phyloP scores from a whole-genome alignment of 495 filamentous ascomycete genomes.

The Talaromyces liani region DNA sequence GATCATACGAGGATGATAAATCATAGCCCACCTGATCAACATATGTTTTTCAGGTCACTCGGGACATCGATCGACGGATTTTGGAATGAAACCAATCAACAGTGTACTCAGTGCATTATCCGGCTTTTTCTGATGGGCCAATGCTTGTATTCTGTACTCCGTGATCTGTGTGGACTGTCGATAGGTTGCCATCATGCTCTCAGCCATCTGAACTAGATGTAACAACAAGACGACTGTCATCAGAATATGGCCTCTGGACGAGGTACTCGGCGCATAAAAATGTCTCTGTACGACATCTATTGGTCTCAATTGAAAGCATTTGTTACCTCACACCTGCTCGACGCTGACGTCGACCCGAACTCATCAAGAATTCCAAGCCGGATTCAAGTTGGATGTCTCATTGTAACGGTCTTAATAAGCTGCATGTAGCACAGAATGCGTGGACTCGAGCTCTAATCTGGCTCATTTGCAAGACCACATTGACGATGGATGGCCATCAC shows the following conservation, averaged over 20 bases:
- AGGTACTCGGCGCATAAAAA: background rate
- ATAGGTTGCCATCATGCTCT: background rate
- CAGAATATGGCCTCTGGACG: background rate
- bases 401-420: background rate
- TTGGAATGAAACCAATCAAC: background rate
- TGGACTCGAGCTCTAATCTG: background rate
- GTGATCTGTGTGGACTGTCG: background rate
- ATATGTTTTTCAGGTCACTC: background rate
- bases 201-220: background rate
- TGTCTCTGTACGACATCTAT: background rate
- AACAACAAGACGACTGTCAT: background rate
- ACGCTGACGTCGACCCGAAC: background rate
- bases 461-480: background rate
- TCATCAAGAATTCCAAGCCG: background rate
- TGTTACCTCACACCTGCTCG: background rate
- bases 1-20: background rate
- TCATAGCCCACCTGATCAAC: background rate
- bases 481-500: background rate
- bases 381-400: background rate
- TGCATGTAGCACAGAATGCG: background rate
- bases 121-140: background rate
- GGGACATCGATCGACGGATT: background rate
- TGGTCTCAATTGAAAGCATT: background rate
- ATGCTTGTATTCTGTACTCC: background rate
- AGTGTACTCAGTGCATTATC: background rate